Base-by-base conservation (phyloP, 139 green algal species). In the Trebouxia sp. region DNA sequence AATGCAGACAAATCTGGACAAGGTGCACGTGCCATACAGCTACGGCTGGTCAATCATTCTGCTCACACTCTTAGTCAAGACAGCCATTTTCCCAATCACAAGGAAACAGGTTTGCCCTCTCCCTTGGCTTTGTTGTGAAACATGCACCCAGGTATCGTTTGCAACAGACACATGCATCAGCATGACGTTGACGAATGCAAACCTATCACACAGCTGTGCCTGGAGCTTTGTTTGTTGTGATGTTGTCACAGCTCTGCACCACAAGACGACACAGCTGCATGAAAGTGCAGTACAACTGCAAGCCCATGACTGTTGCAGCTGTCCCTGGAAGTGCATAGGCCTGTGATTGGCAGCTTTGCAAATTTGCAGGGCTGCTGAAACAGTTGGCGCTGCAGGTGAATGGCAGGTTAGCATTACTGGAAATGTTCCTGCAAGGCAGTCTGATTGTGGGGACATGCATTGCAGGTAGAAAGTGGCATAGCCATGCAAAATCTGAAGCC, bases 401-500 rank as follows among this genome's bases (percentile, higher is more conserved):
- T 28, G 50, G 50, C 20, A 58, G 26, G 42, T 43, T 65, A 62
- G 70, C 70, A 58, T 22, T 53, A 26, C 11, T 48, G 26, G 26
- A 58, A 22, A 58, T 58, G 50, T 22, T 22, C 50, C 50, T 17
- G 2, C 22, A 10, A 47, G 20, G 7, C 9, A 28, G n/a, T 43
- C 26, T 80, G 35, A 30, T 41, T n/a, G 38, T n/a, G n/a, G n/a
- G n/a, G n/a, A n/a, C n/a, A n/a, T n/a, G n/a, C n/a, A n/a, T 45
- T 30, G 22, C 88, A 96, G 92, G 93, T 96, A 22, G 94, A 98
- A 83, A 92, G 83, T 0, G 70, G 85, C 1, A 80, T 98, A 67
- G 87, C 91, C 1, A 85, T 96, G 35, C 93, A 97, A 83, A 82
- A 88, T 28, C 86, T 98, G 1, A 97, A 97, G 88, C 95, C 95